Percentiles rank a stretch among this genome's conserved stretches.
phyloP scores from a whole-genome alignment of 192 early-diverging fungal species.

The Funneliformis mosseae region DNA sequence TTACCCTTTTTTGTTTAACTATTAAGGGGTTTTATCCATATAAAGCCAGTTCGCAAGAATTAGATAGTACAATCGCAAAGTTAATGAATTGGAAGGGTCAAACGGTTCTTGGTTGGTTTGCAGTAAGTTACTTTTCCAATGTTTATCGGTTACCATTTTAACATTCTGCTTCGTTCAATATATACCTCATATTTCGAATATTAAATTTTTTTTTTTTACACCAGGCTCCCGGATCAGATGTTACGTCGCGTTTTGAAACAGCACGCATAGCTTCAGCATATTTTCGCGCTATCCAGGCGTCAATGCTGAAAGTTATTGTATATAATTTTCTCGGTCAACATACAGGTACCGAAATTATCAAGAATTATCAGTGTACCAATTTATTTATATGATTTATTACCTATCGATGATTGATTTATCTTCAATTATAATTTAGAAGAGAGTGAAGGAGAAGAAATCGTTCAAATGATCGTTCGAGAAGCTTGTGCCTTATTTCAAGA shows the following conservation, averaged over 20 bases:
- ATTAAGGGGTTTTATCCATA: slow-evolving; percentile 34
- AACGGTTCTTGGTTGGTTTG: slow-evolving; percentile 38
- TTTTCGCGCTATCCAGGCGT: slow-evolving; percentile 28
- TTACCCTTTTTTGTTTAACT: background rate
- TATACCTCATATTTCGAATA: background rate
- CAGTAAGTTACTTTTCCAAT: slow-evolving; percentile 2
- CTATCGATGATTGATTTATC: background rate
- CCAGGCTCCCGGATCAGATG: slow-evolving; percentile 21
- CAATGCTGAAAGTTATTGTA: slow-evolving; percentile 34
- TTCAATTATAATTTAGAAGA: slow-evolving; percentile 5
- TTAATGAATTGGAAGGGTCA: slow-evolving; percentile 35
- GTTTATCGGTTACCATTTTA: background rate
- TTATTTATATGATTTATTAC: background rate
- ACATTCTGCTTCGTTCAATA: background rate
- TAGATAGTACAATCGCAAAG: slow-evolving; percentile 29
- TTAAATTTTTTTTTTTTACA: background rate
- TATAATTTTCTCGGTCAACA: slow-evolving; percentile 30
- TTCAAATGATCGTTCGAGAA: slow-evolving; percentile 12
- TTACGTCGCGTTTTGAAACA: background rate
- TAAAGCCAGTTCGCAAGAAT: slow-evolving; percentile 25
- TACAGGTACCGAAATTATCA: slow-evolving; percentile 1
- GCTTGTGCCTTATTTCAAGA: slow-evolving; percentile 28
- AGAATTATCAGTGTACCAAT: background rate
- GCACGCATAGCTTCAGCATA: slow-evolving; percentile 34
- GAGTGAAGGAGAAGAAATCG: slow-evolving; percentile 21